Percentiles rank a stretch among this genome's conserved stretches.
Conservation (phyloP, 2,329 filamentous ascomycete genomes). For the Thermomyces lanuginosus region DNA sequence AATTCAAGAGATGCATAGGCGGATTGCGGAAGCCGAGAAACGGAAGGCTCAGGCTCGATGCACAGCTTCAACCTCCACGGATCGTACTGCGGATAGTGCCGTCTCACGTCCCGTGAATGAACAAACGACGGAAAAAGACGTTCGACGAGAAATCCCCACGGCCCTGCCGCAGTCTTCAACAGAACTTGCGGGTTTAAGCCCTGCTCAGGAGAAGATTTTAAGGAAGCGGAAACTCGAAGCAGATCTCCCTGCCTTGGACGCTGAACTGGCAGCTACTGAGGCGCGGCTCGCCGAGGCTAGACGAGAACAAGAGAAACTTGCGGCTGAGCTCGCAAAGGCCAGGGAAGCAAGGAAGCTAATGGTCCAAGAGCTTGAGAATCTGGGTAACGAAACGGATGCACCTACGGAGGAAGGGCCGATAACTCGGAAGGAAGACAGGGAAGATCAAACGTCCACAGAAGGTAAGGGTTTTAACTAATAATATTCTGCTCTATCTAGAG, state of each 20-base stretch:
- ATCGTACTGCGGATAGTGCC: too few relatives aligned
- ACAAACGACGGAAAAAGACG: too few relatives aligned
- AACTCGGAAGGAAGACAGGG: slow-evolving; percentile 14
- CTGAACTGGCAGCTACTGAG: slow-evolving; percentile 26
- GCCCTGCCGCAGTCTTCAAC: too few relatives aligned
- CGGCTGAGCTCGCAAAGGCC: slow-evolving; percentile 31
- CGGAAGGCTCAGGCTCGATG: slow-evolving; percentile 14
- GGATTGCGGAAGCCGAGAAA: slow-evolving; percentile 35
- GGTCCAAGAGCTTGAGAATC: slow-evolving; percentile 31
- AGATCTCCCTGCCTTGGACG: slow-evolving; percentile 30
- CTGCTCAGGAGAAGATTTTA: slow-evolving; percentile 22
- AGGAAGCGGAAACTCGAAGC: slow-evolving; percentile 35
- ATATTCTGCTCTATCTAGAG: too few relatives aligned
- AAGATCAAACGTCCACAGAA: slow-evolving; percentile 7
- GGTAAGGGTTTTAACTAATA: slow-evolving; percentile 8
- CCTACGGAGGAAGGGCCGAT: slow-evolving; percentile 30
- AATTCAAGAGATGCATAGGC: slow-evolving; percentile 31
- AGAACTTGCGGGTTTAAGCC: slow-evolving; percentile 13
- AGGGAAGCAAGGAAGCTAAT: slow-evolving; percentile 28
- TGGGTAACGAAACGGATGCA: slow-evolving; percentile 33
- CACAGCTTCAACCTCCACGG: too few relatives aligned
- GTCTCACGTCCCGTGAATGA: too few relatives aligned
- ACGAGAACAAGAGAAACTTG: slow-evolving; percentile 23
- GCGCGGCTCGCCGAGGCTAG: slow-evolving; percentile 16
- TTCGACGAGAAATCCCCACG: too few relatives aligned